A percentile compares a stretch with the other conserved stretches of the same genome.
phyloP scores from a whole-genome alignment of 805 yeast species.

The Metschnikowia bowlesiae region DNA sequence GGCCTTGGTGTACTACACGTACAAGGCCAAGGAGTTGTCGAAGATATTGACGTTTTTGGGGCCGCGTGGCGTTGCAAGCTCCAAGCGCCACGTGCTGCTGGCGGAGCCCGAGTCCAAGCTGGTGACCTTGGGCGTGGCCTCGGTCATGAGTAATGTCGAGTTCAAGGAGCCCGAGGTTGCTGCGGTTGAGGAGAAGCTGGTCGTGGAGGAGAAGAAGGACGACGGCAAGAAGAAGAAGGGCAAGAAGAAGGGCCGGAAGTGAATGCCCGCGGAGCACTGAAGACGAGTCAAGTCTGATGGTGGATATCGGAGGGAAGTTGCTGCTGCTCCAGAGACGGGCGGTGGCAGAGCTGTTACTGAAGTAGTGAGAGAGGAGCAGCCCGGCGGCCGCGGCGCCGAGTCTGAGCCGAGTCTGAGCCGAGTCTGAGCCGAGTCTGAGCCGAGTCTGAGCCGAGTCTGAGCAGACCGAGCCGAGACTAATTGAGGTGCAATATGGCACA shows the following conservation, averaged over 20 bases:
- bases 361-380: too few relatives aligned
- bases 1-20: slow-evolving; percentile 53
- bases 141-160: slow-evolving; percentile 37
- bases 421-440: too few relatives aligned
- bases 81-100: slow-evolving; percentile 18
- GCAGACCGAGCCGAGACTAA: too few relatives aligned
- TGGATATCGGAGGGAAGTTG: too few relatives aligned
- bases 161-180: slow-evolving; percentile 22
- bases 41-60: slow-evolving; percentile 71
- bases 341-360: too few relatives aligned
- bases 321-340: too few relatives aligned
- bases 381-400: too few relatives aligned
- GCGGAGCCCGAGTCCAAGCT: background rate
- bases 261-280: background rate
- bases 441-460: too few relatives aligned
- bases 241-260: slow-evolving; percentile 25
- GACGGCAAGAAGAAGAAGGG: slow-evolving; percentile 30
- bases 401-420: too few relatives aligned
- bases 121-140: slow-evolving; percentile 33
- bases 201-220: slow-evolving; percentile 26
- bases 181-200: slow-evolving; percentile 2
- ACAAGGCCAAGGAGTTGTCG: slow-evolving; percentile 67
- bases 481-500: too few relatives aligned
- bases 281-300: background rate
- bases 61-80: slow-evolving; percentile 50